These are phyloP conservation scores for Nasturtium officinale DNA, from an alignment of 345 rosid species.

Conservation along the genomic window DNA sequence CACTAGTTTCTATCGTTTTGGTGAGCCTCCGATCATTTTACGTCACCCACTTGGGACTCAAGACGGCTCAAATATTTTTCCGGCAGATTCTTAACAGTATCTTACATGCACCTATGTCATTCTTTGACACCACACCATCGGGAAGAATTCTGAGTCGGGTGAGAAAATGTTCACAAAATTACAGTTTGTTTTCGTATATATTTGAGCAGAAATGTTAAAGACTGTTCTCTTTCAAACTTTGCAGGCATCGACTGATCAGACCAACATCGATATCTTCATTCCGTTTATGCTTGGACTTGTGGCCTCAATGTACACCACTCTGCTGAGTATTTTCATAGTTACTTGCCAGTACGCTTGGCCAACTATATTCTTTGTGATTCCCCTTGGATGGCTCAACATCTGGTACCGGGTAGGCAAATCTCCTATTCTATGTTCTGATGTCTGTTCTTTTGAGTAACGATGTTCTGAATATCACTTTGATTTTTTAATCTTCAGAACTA, in stretches of 20 bases:
- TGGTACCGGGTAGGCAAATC: slow-evolving; percentile 82
- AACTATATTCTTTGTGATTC: slow-evolving; percentile 71
- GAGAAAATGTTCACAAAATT: slow-evolving; percentile 29
- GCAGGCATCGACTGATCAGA: slow-evolving; percentile 92
- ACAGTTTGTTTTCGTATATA: background rate
- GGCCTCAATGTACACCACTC: slow-evolving; percentile 64
- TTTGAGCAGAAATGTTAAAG: background rate
- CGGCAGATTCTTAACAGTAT: slow-evolving; percentile 73
- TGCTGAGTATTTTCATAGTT: slow-evolving; percentile 79
- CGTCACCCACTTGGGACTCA: slow-evolving; percentile 69
- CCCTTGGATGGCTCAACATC: slow-evolving; percentile 83
- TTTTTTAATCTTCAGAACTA: slow-evolving; percentile 54
- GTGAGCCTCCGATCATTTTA: slow-evolving; percentile 55
- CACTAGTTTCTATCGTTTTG: slow-evolving; percentile 59
- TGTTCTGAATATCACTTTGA: background rate
- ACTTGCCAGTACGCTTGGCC: slow-evolving; percentile 98
- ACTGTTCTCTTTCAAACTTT: background rate
- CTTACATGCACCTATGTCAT: slow-evolving; percentile 97
- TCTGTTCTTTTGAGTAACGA: background rate
- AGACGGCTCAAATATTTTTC: slow-evolving; percentile 80
- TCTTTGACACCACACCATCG: slow-evolving; percentile 95
- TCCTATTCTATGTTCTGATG: background rate
- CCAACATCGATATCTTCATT: slow-evolving; percentile 73
- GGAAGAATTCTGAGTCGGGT: slow-evolving; percentile 96
- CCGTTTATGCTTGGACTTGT: slow-evolving; percentile 65